phyloP scores from a whole-genome alignment of 495 filamentous ascomycete genomes.

The Neurospora tetrasperma region DNA sequence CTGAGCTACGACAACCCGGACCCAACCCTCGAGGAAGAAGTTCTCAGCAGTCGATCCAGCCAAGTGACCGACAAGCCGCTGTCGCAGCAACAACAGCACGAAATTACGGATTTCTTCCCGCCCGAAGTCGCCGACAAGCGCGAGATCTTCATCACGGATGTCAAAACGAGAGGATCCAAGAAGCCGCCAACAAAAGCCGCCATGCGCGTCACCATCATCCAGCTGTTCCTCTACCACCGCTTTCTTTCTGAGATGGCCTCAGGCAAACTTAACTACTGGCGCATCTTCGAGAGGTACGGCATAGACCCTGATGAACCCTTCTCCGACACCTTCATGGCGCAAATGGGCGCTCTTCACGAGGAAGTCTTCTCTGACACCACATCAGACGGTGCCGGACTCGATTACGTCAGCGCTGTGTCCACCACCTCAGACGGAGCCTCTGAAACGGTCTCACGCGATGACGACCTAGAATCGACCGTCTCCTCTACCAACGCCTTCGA shows the following conservation, averaged over 20 bases:
- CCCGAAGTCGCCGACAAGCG: slow-evolving; percentile 4
- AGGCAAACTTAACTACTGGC: slow-evolving; percentile 54
- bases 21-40: slow-evolving; percentile 49
- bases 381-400: slow-evolving; percentile 4
- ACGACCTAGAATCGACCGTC: background rate
- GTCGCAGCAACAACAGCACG: slow-evolving; percentile 15
- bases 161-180: slow-evolving; percentile 66
- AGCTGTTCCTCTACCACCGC: slow-evolving; percentile 87
- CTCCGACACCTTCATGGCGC: slow-evolving; percentile 68
- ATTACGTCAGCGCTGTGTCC: slow-evolving; percentile 18
- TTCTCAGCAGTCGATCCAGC: slow-evolving; percentile 22
- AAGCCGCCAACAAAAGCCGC: slow-evolving; percentile 54
- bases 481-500: background rate
- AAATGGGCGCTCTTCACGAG: slow-evolving; percentile 61
- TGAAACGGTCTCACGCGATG: background rate
- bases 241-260: slow-evolving; percentile 67
- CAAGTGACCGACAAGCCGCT: slow-evolving; percentile 7
- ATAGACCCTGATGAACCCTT: slow-evolving; percentile 56
- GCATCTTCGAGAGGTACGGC: slow-evolving; percentile 57
- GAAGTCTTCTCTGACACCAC: slow-evolving; percentile 36
- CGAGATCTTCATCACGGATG: slow-evolving; percentile 69
- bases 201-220: slow-evolving; percentile 69
- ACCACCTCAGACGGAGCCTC: slow-evolving; percentile 26
- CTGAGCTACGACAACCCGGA: slow-evolving; percentile 71
- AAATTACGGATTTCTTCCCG: slow-evolving; percentile 17